Percentiles rank a stretch among this genome's conserved stretches.
Evolutionary conservation across 352 stramenopile species (phyloP).

Genomic region (Globisporangium nodosum): DNA sequence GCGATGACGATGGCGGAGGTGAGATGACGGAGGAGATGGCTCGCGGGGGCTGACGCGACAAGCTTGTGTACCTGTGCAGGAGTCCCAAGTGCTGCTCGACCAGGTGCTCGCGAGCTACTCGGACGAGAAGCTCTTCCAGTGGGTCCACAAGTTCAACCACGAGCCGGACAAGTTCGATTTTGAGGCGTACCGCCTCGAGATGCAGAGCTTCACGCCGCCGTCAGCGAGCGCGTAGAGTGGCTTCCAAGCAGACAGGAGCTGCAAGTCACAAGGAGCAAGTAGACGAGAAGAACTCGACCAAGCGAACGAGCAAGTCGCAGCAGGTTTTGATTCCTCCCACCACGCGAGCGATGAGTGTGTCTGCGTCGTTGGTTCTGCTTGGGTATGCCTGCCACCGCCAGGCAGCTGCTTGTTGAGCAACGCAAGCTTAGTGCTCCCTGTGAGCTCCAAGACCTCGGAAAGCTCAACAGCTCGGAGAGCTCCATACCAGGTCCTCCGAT

Average conservation of each 20-base stretch:
- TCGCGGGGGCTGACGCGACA: too few relatives aligned
- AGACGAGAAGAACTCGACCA: background rate
- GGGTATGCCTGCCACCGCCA: too few relatives aligned
- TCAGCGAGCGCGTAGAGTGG: background rate
- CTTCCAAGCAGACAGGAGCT: background rate
- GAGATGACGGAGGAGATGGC: background rate
- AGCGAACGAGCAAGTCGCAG: too few relatives aligned
- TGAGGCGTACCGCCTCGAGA: slow-evolving; percentile 56
- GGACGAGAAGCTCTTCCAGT: slow-evolving; percentile 57
- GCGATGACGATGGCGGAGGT: background rate
- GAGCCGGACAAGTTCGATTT: slow-evolving; percentile 81
- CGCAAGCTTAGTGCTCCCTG: too few relatives aligned
- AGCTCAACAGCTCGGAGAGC: too few relatives aligned
- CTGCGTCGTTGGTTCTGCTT: too few relatives aligned
- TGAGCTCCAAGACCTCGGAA: too few relatives aligned
- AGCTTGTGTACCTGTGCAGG: slow-evolving; percentile 14
- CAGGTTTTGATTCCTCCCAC: too few relatives aligned
- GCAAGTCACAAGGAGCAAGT: background rate
- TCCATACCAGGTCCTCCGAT: too few relatives aligned
- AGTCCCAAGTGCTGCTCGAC: slow-evolving; percentile 60
- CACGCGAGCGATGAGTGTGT: too few relatives aligned
- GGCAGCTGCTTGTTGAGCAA: too few relatives aligned
- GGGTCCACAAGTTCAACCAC: slow-evolving; percentile 86
- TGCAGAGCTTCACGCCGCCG: slow-evolving; percentile 22
- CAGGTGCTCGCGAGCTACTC: slow-evolving; percentile 66